A percentile compares a stretch with the other conserved stretches of the same genome.
These are phyloP conservation scores for Jacaranda copaia DNA, from an alignment of 257 asterid genomes.

Conservation along the genomic window DNA sequence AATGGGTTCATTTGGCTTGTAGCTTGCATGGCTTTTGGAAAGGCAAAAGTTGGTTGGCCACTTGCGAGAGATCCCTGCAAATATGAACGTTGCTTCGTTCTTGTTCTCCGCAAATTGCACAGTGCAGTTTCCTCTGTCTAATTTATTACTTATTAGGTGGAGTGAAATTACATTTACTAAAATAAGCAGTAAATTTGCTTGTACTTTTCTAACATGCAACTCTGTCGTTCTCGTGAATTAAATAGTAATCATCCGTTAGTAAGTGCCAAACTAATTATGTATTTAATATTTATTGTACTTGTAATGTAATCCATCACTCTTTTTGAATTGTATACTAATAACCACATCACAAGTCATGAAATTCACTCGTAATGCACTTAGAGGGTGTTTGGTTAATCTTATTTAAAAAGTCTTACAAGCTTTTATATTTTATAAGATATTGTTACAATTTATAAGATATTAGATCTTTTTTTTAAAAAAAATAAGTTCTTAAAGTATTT, in stretches of 20 bases:
- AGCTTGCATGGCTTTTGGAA: conserved; percentile 29
- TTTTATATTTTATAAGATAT: too few relatives aligned
- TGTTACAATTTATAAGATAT: too few relatives aligned
- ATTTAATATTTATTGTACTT: too few relatives aligned
- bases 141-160: conserved; percentile 2
- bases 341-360: too few relatives aligned
- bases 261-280: neutral
- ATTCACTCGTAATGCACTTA: too few relatives aligned
- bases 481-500: too few relatives aligned
- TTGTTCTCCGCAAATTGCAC: conserved; percentile 41
- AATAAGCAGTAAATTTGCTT: neutral
- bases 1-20: conserved; percentile 38
- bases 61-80: conserved; percentile 48
- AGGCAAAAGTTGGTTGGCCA: conserved; percentile 39
- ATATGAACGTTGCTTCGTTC: conserved; percentile 62
- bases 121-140: neutral
- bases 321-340: too few relatives aligned
- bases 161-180: neutral
- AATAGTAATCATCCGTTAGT: neutral
- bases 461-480: too few relatives aligned
- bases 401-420: too few relatives aligned
- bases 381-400: too few relatives aligned
- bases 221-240: conserved; percentile 17
- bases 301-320: too few relatives aligned
- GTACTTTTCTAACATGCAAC: conserved; percentile 15